A percentile compares a stretch with the other conserved stretches of the same genome.
Evolutionary conservation across 768 basidiomycete genomes (phyloP).

Genomic region (Podaxis sp.): DNA sequence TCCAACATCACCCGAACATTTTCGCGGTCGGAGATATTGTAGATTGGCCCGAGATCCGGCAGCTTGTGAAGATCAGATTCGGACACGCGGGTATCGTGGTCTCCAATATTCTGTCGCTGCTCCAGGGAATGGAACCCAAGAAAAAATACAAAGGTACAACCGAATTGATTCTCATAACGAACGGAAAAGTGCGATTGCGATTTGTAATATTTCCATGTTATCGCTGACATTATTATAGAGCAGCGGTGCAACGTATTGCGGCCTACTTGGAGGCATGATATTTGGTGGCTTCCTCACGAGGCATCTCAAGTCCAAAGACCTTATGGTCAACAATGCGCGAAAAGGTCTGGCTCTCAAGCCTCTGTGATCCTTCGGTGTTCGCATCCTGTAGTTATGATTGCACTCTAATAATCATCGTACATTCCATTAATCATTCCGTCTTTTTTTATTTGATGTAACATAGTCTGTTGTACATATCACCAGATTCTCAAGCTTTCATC

Average conservation of each 20-base stretch:
- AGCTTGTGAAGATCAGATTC: slow-evolving; percentile 36
- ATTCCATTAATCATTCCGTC: background rate
- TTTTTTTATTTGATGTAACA: background rate
- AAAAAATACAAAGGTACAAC: slow-evolving; percentile 22
- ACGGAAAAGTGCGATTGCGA: slow-evolving; percentile 20
- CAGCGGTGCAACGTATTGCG: slow-evolving; percentile 22
- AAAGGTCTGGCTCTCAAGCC: slow-evolving; percentile 18
- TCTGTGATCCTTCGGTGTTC: background rate
- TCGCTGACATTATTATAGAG: slow-evolving; percentile 8
- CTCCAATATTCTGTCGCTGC: slow-evolving; percentile 41
- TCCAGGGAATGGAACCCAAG: slow-evolving; percentile 29
- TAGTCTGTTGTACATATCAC: background rate
- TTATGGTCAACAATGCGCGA: slow-evolving; percentile 25
- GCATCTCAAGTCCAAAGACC: slow-evolving; percentile 37
- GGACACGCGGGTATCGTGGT: slow-evolving; percentile 42
- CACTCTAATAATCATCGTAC: background rate
- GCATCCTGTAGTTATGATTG: background rate
- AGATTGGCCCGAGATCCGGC: slow-evolving; percentile 56
- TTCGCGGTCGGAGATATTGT: slow-evolving; percentile 61
- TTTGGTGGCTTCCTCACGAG: slow-evolving; percentile 43
- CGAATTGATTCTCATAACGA: slow-evolving; percentile 24
- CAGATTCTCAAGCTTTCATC: background rate
- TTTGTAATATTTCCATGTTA: background rate
- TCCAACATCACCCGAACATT: slow-evolving; percentile 42
- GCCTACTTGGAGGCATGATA: slow-evolving; percentile 45